These are phyloP conservation scores for Sequoiadendron giganteum DNA, from an alignment of 75 land plant species.

Conservation along the genomic window DNA sequence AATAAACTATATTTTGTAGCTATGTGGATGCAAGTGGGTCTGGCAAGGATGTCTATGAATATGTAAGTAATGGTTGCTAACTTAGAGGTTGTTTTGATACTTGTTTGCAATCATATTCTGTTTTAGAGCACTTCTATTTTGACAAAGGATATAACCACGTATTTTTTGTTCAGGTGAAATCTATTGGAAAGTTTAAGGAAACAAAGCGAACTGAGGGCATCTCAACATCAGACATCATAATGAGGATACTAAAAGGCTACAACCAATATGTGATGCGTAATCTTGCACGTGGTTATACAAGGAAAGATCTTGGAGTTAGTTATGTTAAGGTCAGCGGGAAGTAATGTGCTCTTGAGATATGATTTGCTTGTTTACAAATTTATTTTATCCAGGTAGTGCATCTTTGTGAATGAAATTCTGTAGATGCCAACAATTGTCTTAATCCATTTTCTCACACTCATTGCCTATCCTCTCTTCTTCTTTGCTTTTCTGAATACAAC, in stretches of 20 bases:
- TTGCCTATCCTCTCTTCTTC: too few relatives aligned
- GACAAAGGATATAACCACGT: background rate
- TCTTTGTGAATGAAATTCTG: background rate
- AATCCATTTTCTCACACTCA: background rate
- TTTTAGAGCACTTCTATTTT: background rate
- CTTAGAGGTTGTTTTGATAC: background rate
- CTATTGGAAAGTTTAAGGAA: conserved; percentile 77
- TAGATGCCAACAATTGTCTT: background rate
- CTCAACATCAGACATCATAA: conserved; percentile 89
- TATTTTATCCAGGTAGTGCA: background rate
- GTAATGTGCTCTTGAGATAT: background rate
- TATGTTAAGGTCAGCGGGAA: conserved; percentile 68
- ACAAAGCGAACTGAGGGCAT: conserved; percentile 87
- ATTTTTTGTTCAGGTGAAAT: conserved; percentile 34
- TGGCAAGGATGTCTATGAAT: conserved; percentile 94
- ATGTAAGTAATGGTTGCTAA: conserved; percentile 49
- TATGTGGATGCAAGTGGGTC: conserved; percentile 91
- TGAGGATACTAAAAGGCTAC: conserved; percentile 86
- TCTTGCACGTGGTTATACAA: conserved; percentile 78
- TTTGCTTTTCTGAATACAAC: too few relatives aligned
- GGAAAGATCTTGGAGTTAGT: conserved; percentile 86
- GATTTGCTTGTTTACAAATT: conserved; percentile 7
- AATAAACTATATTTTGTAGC: conserved; percentile 21
- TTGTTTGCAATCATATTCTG: background rate
- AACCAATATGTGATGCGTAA: conserved; percentile 91